A percentile compares a stretch with the other conserved stretches of the same genome.
phyloP scores from a whole-genome alignment of 1,284 basidiomycete genomes.

The Phlebopus sp. region DNA sequence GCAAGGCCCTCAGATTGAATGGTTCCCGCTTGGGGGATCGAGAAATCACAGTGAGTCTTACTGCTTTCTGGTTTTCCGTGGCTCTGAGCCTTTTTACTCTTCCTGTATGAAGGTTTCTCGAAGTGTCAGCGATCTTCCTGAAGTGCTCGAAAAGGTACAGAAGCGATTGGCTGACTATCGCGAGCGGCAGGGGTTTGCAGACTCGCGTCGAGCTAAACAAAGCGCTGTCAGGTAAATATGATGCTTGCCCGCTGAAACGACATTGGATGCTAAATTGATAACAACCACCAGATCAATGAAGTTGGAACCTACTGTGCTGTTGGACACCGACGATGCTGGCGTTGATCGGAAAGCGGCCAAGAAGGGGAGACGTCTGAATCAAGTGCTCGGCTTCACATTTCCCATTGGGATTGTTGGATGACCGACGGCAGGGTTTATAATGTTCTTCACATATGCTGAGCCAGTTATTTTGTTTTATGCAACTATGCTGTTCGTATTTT shows the following conservation, averaged over 20 bases:
- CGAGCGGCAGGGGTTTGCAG: conserved; percentile 14
- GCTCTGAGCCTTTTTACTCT: background rate
- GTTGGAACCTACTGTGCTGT: conserved; percentile 26
- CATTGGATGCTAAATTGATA: conserved; percentile 9
- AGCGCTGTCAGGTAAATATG: conserved; percentile 24
- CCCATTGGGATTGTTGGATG: conserved; percentile 21
- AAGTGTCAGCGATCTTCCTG: conserved; percentile 49
- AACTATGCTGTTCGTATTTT: conserved; percentile 6
- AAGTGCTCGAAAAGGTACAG: conserved; percentile 40
- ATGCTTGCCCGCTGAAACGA: background rate
- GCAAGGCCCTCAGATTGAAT: conserved; percentile 42
- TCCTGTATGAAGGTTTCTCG: conserved; percentile 38
- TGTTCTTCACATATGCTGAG: background rate
- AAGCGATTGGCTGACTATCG: conserved; percentile 28
- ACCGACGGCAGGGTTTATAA: background rate
- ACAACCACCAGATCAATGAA: conserved; percentile 21
- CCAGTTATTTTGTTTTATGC: background rate
- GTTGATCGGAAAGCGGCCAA: conserved; percentile 5
- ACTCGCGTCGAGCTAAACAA: conserved; percentile 24
- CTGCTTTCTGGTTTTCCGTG: background rate
- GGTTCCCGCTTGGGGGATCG: conserved; percentile 37
- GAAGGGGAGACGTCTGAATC: conserved; percentile 3
- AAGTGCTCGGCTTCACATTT: conserved; percentile 18
- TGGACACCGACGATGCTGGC: conserved; percentile 15
- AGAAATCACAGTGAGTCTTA: conserved; percentile 38